These are phyloP conservation scores for Ogataea ganodermae DNA, from an alignment of 805 yeast species.

Conservation along the genomic window DNA sequence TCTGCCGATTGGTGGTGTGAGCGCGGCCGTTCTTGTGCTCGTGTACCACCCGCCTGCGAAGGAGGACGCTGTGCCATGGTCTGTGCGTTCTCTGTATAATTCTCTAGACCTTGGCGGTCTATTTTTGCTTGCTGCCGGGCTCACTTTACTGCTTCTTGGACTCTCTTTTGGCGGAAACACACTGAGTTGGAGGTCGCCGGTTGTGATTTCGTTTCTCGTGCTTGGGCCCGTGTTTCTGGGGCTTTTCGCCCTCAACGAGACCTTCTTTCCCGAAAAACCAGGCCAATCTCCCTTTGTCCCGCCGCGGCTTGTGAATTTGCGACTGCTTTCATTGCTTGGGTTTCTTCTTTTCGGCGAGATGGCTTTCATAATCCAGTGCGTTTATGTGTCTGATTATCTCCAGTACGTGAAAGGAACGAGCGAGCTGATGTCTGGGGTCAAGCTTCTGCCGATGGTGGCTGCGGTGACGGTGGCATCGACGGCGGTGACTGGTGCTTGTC, in stretches of 20 bases:
- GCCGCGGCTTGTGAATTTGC: constrained; percentile 39
- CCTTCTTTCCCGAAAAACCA: constrained; percentile 13
- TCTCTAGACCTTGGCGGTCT: constrained; percentile 28
- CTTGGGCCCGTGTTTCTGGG: constrained; percentile 44
- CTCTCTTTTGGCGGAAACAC: constrained; percentile 60
- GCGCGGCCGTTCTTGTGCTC: constrained; percentile 43
- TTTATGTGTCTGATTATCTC: constrained; percentile 48
- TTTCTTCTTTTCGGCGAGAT: constrained; percentile 33
- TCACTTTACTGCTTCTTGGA: constrained; percentile 51
- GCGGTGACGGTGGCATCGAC: constrained; percentile 46
- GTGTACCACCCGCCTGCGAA: constrained; percentile 12
- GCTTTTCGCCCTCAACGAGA: constrained; percentile 43
- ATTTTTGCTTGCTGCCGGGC: constrained; percentile 44
- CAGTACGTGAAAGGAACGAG: constrained; percentile 46
- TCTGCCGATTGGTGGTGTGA: constrained; percentile 64
- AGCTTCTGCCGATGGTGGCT: constrained; percentile 47
- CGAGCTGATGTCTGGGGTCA: constrained; percentile 50
- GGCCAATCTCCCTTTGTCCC: constrained; percentile 46
- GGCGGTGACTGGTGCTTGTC: constrained; percentile 40
- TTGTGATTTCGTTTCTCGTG: constrained; percentile 49
- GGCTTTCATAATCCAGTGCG: constrained; percentile 43
- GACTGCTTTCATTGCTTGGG: constrained; percentile 20
- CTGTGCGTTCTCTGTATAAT: constrained; percentile 1
- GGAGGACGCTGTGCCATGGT: background rate
- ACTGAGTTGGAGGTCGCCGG: constrained; percentile 56